These are phyloP conservation scores for Lipomyces yamadae DNA, from an alignment of 805 yeast genomes.

Conservation along the genomic window DNA sequence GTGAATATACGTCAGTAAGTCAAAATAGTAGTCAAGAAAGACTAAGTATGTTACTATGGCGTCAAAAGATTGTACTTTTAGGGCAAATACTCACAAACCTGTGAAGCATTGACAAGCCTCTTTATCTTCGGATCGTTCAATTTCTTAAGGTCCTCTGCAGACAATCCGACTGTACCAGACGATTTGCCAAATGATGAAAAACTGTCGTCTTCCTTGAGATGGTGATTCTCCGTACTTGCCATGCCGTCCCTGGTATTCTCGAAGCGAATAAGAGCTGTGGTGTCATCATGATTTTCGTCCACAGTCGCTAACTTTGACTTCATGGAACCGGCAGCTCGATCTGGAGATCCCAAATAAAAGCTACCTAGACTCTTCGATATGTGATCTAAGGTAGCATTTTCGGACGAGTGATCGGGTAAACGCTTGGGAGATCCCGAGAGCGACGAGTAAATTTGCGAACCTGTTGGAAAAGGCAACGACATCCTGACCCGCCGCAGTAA, in stretches of 20 bases:
- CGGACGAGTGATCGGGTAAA: constrained; percentile 7
- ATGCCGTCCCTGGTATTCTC: constrained; percentile 14
- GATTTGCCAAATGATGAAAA: constrained; percentile 12
- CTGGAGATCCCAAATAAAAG: constrained; percentile 17
- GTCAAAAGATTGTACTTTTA: not conserved
- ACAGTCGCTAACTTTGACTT: constrained; percentile 19
- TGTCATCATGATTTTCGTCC: constrained; percentile 33
- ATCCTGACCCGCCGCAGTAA: not conserved
- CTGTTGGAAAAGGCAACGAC: constrained; percentile 11
- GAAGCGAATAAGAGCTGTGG: constrained; percentile 29
- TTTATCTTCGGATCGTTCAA: constrained; percentile 77
- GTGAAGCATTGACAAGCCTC: constrained; percentile 87
- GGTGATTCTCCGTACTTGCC: not conserved
- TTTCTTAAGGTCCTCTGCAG: constrained; percentile 46
- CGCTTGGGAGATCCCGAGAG: constrained; percentile 4
- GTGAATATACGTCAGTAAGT: constrained; percentile 89
- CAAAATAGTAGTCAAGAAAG: constrained; percentile 94
- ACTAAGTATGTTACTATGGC: constrained; percentile 54
- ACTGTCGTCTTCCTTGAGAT: not conserved
- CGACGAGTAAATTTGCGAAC: constrained; percentile 5
- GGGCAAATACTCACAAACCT: constrained; percentile 43
- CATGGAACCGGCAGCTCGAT: not conserved
- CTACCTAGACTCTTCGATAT: constrained; percentile 22
- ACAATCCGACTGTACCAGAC: constrained; percentile 1
- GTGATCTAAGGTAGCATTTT: constrained; percentile 26